phyloP scores from a whole-genome alignment of 306 rosid species.

The Sechiopsis laciniata region DNA sequence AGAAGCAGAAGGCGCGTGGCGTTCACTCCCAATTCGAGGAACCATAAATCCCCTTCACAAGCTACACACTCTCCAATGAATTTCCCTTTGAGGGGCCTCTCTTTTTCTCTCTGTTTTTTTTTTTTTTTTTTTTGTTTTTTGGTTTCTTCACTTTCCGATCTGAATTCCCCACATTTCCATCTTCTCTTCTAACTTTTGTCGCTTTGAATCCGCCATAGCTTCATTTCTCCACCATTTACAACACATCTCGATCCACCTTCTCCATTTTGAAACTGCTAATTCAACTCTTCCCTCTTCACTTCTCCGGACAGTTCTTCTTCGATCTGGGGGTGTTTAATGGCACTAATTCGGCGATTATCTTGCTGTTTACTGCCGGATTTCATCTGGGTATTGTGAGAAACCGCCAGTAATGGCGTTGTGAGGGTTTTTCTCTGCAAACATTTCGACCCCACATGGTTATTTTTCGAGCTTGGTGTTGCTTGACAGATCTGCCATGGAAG shows the following conservation, averaged over 20 bases:
- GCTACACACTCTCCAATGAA: background rate
- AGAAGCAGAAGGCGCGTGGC: constrained; percentile 11
- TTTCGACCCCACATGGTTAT: constrained; percentile 18
- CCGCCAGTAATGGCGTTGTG: constrained; percentile 26
- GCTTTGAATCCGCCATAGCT: constrained; percentile 18
- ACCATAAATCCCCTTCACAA: constrained; percentile 17
- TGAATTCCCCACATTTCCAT: constrained; percentile 15
- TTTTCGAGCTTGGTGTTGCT: constrained; percentile 28
- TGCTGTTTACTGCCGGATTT: constrained; percentile 12
- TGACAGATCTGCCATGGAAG: constrained; percentile 38
- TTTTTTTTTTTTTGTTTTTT: background rate
- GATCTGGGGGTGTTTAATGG: background rate
- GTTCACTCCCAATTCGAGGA: background rate
- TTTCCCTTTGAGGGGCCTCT: background rate
- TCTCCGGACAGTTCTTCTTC: background rate
- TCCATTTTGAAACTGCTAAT: background rate
- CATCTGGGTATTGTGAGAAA: constrained; percentile 17
- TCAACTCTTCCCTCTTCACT: background rate
- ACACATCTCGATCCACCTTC: background rate
- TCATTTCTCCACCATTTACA: background rate
- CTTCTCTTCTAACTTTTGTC: background rate
- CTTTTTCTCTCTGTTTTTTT: background rate
- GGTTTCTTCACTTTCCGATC: constrained; percentile 8
- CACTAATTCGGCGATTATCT: background rate
- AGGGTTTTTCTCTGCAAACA: constrained; percentile 27